Evolutionary conservation across 2,329 filamentous ascomycete species (phyloP).

Genomic region (Sarocladium brachiariae): DNA sequence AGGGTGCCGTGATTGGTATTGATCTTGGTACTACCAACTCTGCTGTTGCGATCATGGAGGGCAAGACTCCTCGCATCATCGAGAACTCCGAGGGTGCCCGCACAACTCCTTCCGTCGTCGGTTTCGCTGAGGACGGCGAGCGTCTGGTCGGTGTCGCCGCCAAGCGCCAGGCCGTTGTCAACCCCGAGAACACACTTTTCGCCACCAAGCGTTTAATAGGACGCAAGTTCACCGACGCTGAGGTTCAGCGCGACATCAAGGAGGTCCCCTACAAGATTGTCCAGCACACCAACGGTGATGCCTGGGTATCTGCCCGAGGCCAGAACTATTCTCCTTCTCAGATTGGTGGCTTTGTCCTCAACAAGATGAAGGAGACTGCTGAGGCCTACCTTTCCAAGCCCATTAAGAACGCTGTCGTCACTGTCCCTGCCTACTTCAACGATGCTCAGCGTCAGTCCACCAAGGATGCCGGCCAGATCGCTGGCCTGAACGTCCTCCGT

Average conservation of each 20-base stretch:
- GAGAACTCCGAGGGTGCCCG: slow-evolving; percentile 79
- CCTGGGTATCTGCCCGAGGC: slow-evolving; percentile 88
- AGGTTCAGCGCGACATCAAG: slow-evolving; percentile 95
- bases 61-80: slow-evolving; percentile 90
- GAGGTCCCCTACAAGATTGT: slow-evolving; percentile 99
- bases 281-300: slow-evolving; percentile 92
- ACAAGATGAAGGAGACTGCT: slow-evolving; percentile 99
- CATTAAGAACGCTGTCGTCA: slow-evolving; percentile 94
- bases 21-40: slow-evolving; percentile 98
- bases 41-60: slow-evolving; percentile 95
- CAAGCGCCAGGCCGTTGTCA: slow-evolving; percentile 96
- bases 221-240: slow-evolving; percentile 87
- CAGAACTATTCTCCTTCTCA: slow-evolving; percentile 98
- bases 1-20: slow-evolving; percentile 95
- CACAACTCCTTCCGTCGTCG: slow-evolving; percentile 71
- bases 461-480: slow-evolving; percentile 95
- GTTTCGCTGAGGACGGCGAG: slow-evolving; percentile 92
- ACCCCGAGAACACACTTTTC: slow-evolving; percentile 97
- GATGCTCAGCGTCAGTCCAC: slow-evolving; percentile 96
- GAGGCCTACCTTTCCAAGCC: slow-evolving; percentile 87
- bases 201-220: slow-evolving; percentile 98
- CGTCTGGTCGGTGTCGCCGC: slow-evolving; percentile 93
- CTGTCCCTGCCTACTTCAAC: slow-evolving; percentile 97
- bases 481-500: slow-evolving; percentile 92
- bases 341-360: slow-evolving; percentile 90